phyloP scores from a whole-genome alignment of 345 rosid genomes.

The Euclidium syriacum region DNA sequence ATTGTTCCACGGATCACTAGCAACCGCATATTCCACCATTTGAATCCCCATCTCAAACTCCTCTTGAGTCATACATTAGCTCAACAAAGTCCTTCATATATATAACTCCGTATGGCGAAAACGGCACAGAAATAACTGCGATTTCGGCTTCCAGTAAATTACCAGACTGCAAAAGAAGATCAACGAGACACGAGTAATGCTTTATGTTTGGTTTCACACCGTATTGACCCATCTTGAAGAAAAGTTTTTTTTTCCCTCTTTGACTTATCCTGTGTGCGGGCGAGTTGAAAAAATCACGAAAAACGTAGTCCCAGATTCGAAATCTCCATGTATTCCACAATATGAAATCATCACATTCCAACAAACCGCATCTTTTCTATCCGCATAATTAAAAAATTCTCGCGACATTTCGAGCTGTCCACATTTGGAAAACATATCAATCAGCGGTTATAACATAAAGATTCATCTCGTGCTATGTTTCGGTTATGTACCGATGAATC shows the following conservation, averaged over 20 bases:
- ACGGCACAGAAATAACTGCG: conserved; percentile 53
- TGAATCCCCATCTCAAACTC: conserved; percentile 52
- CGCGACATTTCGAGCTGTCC: conserved; percentile 52
- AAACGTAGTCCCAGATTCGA: conserved; percentile 48
- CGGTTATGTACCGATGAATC: conserved; percentile 46
- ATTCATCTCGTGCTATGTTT: conserved; percentile 39
- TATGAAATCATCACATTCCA: conserved; percentile 75
- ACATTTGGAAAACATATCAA: conserved; percentile 73
- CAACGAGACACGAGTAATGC: conserved; percentile 66
- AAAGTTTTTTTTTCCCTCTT: conserved; percentile 48
- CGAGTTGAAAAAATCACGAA: conserved; percentile 64
- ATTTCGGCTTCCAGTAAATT: conserved; percentile 56
- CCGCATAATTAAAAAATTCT: conserved; percentile 41
- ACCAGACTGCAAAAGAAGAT: conserved; percentile 68
- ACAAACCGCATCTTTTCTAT: conserved; percentile 45
- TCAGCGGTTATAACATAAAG: conserved; percentile 55
- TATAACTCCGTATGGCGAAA: conserved; percentile 52
- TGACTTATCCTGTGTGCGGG: conserved; percentile 55
- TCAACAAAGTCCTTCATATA: conserved; percentile 62
- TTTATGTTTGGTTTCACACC: conserved; percentile 49
- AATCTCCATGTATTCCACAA: conserved; percentile 60
- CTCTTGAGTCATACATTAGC: conserved; percentile 46
- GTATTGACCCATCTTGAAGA: conserved; percentile 43
- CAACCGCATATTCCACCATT: conserved; percentile 52
- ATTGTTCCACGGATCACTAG: conserved; percentile 50